A percentile compares a stretch with the other conserved stretches of the same genome.
Conservation (phyloP, 306 rosid species). For the Elaeagnus macrophylla region DNA sequence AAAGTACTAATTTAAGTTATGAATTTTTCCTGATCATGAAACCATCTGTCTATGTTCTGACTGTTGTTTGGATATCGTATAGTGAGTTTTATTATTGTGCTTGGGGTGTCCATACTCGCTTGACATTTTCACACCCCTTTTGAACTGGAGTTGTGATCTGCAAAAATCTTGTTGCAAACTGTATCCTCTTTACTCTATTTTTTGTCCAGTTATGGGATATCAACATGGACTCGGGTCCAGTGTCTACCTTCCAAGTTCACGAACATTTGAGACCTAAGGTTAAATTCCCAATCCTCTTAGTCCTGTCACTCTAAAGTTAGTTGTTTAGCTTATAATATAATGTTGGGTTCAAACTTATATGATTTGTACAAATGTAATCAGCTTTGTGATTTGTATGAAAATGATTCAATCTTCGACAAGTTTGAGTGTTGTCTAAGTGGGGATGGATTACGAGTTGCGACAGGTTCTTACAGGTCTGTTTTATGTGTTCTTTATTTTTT, state of each 20-base stretch:
- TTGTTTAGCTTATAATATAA: not conserved
- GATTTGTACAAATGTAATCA: conserved; percentile 28
- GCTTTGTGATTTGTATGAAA: conserved; percentile 93
- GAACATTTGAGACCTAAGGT: conserved; percentile 96
- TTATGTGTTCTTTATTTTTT: not conserved
- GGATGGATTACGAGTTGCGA: conserved; percentile 71
- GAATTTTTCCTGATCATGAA: too few species aligned
- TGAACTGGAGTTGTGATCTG: conserved; percentile 2
- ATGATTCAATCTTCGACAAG: conserved; percentile 89
- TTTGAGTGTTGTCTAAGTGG: conserved; percentile 98
- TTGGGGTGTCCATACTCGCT: too few species aligned
- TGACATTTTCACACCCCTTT: too few species aligned
- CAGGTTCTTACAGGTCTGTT: conserved; percentile 94
- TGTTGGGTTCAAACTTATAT: not conserved
- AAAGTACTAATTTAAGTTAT: too few species aligned
- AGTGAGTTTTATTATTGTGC: too few species aligned
- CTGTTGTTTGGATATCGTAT: too few species aligned
- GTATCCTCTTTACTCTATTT: not conserved
- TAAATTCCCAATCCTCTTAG: conserved; percentile 11
- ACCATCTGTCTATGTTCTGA: too few species aligned
- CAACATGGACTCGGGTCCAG: conserved; percentile 58
- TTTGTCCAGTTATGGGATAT: conserved; percentile 47
- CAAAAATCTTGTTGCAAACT: conserved; percentile 4
- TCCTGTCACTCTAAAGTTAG: not conserved
- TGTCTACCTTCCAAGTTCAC: conserved; percentile 45